Percentiles rank a stretch among this genome's conserved stretches.
phyloP scores from a whole-genome alignment of 2,329 filamentous ascomycete genomes.

The Rhynchosporium secalis region DNA sequence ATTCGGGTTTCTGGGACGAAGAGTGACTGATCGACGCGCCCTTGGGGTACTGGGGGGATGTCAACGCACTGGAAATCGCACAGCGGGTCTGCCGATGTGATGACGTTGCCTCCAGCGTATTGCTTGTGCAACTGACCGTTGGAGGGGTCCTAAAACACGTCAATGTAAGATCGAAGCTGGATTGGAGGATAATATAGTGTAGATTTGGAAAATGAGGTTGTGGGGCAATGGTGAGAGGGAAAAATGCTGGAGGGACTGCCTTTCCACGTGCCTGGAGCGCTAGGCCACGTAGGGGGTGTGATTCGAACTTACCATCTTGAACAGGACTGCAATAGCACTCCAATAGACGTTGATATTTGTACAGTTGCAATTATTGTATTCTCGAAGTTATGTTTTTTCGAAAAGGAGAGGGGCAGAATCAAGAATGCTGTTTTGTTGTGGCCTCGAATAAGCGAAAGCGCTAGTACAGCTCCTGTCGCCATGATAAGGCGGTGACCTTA shows the following conservation, averaged over 20 bases:
- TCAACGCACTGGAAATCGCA: conserved; percentile 5
- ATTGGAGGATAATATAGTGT: not conserved
- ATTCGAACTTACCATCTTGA: conserved; percentile 8
- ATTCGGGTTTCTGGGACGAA: not conserved
- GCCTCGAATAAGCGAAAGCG: not conserved
- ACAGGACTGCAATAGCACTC: not conserved
- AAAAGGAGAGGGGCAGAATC: not conserved
- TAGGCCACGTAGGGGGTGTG: not conserved
- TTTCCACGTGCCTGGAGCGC: not conserved
- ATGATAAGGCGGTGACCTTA: not conserved
- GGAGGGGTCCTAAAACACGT: not conserved
- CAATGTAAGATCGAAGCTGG: not conserved
- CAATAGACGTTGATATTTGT: not conserved
- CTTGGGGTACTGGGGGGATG: not conserved
- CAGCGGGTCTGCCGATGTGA: not conserved
- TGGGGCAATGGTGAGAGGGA: not conserved
- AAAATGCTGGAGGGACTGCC: not conserved
- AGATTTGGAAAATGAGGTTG: not conserved
- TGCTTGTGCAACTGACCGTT: conserved; percentile 7
- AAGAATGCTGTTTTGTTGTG: not conserved
- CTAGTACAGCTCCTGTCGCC: not conserved
- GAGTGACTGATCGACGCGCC: not conserved
- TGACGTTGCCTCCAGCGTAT: not conserved
- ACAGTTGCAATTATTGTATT: not conserved
- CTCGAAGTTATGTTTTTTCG: not conserved